Evolutionary conservation across 164 flowering plant species (phyloP), one percentile per base, ranked within the genome.

Genomic region (Berberis vulgaris): DNA sequence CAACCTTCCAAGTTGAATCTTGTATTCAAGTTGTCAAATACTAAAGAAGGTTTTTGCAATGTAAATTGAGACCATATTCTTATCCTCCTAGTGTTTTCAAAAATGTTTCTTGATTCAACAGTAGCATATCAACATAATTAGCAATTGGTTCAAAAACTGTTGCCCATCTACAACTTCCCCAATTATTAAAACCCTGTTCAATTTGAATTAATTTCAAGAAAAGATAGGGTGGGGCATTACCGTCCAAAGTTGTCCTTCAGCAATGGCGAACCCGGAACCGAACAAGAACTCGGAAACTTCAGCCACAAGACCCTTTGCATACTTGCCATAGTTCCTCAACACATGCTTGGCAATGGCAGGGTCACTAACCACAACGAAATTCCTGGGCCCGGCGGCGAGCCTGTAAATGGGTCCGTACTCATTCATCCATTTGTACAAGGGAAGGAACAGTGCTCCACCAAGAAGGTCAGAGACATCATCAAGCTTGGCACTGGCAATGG

Each of bases 331-430:
- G 66, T 83, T 86, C 68, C 85, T 81, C 66, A 93, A 66, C 26
- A 93, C 91, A 69, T 93, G 91, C 75, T 88, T 93, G 1, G 97
- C 98, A 69, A 88, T 89, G 4, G 88, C 89, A 4, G 98, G 97
- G 69, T 88, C 94, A 65, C 97, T 90, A 39, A 88, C 95, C 3
- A 90, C 75, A 13, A 93, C 96, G 57, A 93, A 87, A 64, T 93
- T 79, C 58, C 94, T 67, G 0, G 97, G 94, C 4, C 96, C 98
- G 1, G 96, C 94, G 4, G 97, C 94, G 8, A 93, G 87, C 12
- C 96, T 69, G 67, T 93, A 90, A 57, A 90, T 80, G 61, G 92
- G 89, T 12, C 97, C 98, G 54, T 82, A 82, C 70, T 75, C 78
- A 11, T 83, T 80, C 98, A 93, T 90, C 95, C 92, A 90, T 64